Evolutionary conservation across 306 rosid genomes (phyloP).

Genomic region (Sindora glabra): DNA sequence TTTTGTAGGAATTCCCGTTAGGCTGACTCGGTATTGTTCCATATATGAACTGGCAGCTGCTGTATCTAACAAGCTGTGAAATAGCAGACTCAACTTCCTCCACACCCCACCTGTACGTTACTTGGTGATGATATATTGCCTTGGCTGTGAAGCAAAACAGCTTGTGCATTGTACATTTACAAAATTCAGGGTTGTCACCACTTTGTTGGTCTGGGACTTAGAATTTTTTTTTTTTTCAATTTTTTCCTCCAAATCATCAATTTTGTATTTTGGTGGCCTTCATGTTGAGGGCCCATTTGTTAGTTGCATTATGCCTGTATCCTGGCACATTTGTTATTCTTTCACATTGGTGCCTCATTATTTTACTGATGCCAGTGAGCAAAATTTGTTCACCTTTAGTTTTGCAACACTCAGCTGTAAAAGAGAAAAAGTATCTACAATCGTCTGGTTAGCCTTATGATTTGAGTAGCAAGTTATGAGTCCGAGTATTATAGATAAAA

Average conservation of each 20-base stretch:
- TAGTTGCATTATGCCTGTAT: conserved; percentile 15
- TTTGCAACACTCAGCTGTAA: conserved; percentile 2
- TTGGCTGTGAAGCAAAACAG: conserved; percentile 18
- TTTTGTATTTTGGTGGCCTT: conserved; percentile 24
- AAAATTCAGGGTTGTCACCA: conserved; percentile 18
- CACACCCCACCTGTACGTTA: conserved; percentile 34
- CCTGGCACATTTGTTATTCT: conserved; percentile 34
- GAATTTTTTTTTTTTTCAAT: conserved; percentile 1
- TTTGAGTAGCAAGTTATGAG: no score
- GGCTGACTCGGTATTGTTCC: conserved; percentile 19
- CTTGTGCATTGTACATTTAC: conserved; percentile 29
- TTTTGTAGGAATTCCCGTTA: conserved; percentile 7
- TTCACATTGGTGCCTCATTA: conserved; percentile 29
- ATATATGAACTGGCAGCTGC: conserved; percentile 10
- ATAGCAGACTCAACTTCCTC: conserved; percentile 15
- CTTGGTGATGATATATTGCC: conserved; percentile 18
- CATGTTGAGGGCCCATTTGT: conserved; percentile 28
- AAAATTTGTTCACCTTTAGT: conserved; percentile 11
- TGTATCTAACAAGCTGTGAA: conserved; percentile 15
- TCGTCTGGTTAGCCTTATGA: no score
- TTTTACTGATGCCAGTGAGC: conserved; percentile 19
- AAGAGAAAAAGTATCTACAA: no score
- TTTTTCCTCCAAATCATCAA: background rate
- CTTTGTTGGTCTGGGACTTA: conserved; percentile 7
- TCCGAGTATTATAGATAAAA: no score